Percentiles rank a stretch among this genome's conserved stretches.
Conservation (phyloP, 2,329 filamentous ascomycete species). For the Fusarium protoensiforme region DNA sequence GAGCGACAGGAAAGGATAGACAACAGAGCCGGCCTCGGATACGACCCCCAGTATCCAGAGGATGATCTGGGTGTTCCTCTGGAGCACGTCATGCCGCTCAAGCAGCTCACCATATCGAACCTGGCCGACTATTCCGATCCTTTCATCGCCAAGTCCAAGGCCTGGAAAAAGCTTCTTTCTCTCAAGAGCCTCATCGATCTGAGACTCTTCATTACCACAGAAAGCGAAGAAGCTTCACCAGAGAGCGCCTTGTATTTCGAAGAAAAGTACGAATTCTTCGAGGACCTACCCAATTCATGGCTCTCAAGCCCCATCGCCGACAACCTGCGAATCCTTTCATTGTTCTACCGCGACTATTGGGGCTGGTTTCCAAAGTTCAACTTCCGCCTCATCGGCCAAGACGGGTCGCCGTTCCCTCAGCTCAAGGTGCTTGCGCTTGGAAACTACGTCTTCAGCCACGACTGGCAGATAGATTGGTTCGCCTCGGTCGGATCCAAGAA, state of each 20-base stretch:
- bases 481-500: constrained; percentile 45
- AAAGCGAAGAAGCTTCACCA: background rate
- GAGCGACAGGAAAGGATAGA: constrained; percentile 1
- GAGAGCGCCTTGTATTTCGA: background rate
- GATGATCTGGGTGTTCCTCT: background rate
- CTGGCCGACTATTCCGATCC: constrained; percentile 13
- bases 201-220: background rate
- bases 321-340: constrained; percentile 50
- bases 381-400: constrained; percentile 36
- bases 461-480: constrained; percentile 61
- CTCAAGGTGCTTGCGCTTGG: constrained; percentile 54
- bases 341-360: constrained; percentile 52
- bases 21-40: background rate
- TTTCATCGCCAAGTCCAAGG: background rate
- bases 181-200: constrained; percentile 5
- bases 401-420: constrained; percentile 45
- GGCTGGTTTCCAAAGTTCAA: constrained; percentile 54
- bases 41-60: background rate
- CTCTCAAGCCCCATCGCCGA: constrained; percentile 19
- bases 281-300: constrained; percentile 35
- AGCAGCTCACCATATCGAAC: constrained; percentile 12
- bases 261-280: background rate
- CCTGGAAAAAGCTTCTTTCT: background rate
- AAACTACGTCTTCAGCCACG: constrained; percentile 54
- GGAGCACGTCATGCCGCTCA: background rate